Percentiles rank a stretch among this genome's conserved stretches.
These are phyloP conservation scores for Heracleum sosnowskyi DNA, from an alignment of 129 eudicot species.

Conservation along the genomic window DNA sequence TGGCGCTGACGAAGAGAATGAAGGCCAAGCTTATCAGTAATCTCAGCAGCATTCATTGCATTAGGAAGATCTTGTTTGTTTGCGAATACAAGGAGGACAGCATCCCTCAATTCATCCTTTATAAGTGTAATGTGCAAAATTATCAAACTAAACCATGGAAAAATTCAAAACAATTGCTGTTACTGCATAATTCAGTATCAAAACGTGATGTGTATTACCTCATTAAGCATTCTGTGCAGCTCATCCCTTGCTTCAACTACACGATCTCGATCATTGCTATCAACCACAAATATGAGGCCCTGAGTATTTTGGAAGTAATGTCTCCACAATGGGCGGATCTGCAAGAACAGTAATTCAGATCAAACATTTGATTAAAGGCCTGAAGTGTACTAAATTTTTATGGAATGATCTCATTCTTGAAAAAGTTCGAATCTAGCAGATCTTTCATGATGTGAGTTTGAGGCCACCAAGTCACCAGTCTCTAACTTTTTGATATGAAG, in stretches of 20 bases:
- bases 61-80: conserved; percentile 62
- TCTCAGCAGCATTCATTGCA: conserved; percentile 82
- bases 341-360: background rate
- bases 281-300: no score
- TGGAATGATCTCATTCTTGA: background rate
- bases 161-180: background rate
- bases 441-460: no score
- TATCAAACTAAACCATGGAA: no score
- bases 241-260: background rate
- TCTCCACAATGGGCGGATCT: no score
- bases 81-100: conserved; percentile 8
- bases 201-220: background rate
- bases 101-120: no score
- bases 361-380: background rate
- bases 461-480: background rate
- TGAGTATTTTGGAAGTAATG: no score
- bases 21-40: conserved; percentile 69
- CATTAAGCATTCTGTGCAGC: no score
- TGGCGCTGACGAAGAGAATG: conserved; percentile 75
- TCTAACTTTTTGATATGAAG: no score
- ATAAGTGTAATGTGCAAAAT: no score
- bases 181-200: background rate
- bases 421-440: background rate
- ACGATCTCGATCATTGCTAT: no score
- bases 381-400: background rate